Evolutionary conservation across 1,284 basidiomycete species (phyloP), one percentile per base, ranked within the genome.

Genomic region (Peniophora sp.): DNA sequence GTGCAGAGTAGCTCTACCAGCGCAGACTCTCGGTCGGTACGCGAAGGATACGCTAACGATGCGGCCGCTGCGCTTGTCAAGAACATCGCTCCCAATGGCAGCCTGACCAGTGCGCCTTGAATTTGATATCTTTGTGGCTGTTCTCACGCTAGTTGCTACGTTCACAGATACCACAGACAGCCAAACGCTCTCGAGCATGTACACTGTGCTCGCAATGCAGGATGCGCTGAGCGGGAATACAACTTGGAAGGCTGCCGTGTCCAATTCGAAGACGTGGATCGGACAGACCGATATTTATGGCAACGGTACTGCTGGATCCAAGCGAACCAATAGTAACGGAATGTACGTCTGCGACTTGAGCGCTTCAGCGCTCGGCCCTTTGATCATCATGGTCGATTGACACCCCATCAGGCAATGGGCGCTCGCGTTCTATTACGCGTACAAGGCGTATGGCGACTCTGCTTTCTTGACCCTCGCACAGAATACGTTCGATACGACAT

Each of bases 401-500:
- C 39, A 8, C 16, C 16, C 16, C 8, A 17, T 41, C n/a, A 53
- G 52, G 8, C 45, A 22, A 24, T 53, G 50, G 52, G 52, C 32
- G n/a, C 34, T 48, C 19, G 44, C 50, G 8, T 49, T 41, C 16
- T 45, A 52, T 17, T 53, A 53, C 36, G 52, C 55, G 2, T 48
- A 56, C 46, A 52, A 52, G n/a, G 52, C 50, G 17, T 56, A 54
- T 38, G n/a, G 38, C 14, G 36, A 52, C 25, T 32, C 51, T 22
- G 45, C 47, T 22, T 48, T 56, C 22, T 48, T 56, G n/a, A 34
- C 34, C 14, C 34, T 53, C n/a, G 52, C 52, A 17, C 48, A 16
- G 9, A 27, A 46, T 3, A 34, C 53, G 3, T 56, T 52, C 52
- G 32, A 49, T 24, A 17, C 52, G 20, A 19, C 25, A n/a, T 16